Conservation (phyloP, 768 basidiomycete species). For the Phlebiopsis gigantea region DNA sequence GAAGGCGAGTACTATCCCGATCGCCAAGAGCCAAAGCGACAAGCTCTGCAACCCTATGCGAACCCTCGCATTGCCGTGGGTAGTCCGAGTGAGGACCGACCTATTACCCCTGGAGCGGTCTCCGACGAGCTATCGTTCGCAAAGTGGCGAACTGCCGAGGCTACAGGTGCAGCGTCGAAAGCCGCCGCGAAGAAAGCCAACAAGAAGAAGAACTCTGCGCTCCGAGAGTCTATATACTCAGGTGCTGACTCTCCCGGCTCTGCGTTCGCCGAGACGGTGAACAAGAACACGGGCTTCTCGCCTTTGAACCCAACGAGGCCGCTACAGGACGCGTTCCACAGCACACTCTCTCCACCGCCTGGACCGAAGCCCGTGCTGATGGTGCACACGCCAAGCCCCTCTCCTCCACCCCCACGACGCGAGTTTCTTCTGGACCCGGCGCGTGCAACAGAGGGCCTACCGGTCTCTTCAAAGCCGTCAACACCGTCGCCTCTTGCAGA, state of each 20-base stretch:
- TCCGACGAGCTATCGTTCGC: slow-evolving; percentile 4
- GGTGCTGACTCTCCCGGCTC: slow-evolving; percentile 1
- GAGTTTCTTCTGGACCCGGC: slow-evolving; percentile 1
- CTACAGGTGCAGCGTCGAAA: not conserved
- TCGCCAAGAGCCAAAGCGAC: not conserved
- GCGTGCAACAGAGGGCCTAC: not conserved
- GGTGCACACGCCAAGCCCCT: not conserved
- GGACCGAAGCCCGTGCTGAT: not conserved
- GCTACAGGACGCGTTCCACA: slow-evolving; percentile 3
- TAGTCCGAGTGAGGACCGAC: slow-evolving; percentile 29
- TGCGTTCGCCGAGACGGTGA: slow-evolving; percentile 2
- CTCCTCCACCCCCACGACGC: not conserved
- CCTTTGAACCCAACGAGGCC: slow-evolving; percentile 8
- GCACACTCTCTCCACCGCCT: not conserved
- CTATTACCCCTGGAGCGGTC: not conserved
- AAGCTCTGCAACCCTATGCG: not conserved
- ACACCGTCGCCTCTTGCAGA: not conserved
- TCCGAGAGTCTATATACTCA: not conserved
- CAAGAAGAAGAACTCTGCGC: slow-evolving; percentile 79
- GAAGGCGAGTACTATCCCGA: not conserved
- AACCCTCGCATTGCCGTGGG: slow-evolving; percentile 38
- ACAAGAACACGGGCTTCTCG: slow-evolving; percentile 8
- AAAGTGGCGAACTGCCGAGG: not conserved
- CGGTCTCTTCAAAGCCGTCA: not conserved
- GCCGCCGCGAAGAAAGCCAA: slow-evolving; percentile 20